Conservation (phyloP, 257 asterid species). For the Przewalskia tangutica region DNA sequence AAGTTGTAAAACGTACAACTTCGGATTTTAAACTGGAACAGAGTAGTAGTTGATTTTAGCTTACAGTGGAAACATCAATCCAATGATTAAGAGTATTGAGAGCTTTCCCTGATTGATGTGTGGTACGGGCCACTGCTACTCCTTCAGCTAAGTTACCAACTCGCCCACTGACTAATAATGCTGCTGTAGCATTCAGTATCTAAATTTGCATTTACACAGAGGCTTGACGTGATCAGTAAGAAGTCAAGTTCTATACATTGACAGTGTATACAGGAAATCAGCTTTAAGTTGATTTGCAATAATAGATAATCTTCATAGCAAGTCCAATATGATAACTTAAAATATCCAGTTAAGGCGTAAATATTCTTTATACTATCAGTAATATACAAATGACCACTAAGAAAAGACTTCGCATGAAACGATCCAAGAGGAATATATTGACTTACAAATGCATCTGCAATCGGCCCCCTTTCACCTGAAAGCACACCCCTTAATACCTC, state of each 20-base stretch:
- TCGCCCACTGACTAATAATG: slow-evolving; percentile 35
- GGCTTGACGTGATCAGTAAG: not conserved
- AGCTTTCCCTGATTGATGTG: slow-evolving; percentile 43
- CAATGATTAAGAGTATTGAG: slow-evolving; percentile 33
- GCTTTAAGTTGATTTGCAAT: no score
- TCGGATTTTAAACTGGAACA: not conserved
- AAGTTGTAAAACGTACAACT: not conserved
- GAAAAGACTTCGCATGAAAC: not conserved
- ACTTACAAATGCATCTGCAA: slow-evolving; percentile 61
- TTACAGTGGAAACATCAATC: slow-evolving; percentile 27
- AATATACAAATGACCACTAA: not conserved
- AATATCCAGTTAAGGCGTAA: not conserved
- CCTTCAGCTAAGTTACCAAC: slow-evolving; percentile 34
- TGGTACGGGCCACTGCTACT: slow-evolving; percentile 30
- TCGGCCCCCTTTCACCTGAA: slow-evolving; percentile 48
- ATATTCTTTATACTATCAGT: not conserved
- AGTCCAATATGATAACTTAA: not conserved
- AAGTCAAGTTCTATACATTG: not conserved
- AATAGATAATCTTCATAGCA: not conserved
- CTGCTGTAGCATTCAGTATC: slow-evolving; percentile 48
- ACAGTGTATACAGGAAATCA: not conserved
- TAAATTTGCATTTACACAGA: not conserved
- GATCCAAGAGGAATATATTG: not conserved
- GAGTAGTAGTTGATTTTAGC: not conserved
- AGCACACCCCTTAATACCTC: slow-evolving; percentile 35